Evolutionary conservation across 2,329 filamentous ascomycete species (phyloP).

Genomic region (Simplicillium aogashimaense): DNA sequence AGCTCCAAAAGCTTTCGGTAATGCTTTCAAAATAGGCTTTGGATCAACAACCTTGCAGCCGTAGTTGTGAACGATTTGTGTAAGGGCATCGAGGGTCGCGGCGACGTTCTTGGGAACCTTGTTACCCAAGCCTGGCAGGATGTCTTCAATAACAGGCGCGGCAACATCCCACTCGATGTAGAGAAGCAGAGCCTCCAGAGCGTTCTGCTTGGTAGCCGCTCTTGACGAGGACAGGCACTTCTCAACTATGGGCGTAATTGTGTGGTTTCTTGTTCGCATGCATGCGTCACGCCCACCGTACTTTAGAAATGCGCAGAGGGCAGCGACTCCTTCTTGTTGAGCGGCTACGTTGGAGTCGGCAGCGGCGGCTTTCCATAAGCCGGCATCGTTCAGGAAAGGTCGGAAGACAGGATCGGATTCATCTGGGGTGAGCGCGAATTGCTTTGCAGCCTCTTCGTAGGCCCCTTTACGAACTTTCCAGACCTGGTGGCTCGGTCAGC

Average conservation of each 20-base stretch:
- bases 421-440: constrained; percentile 75
- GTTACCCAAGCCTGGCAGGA: constrained; percentile 72
- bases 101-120: constrained; percentile 86
- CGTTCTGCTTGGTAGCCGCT: constrained; percentile 78
- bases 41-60: constrained; percentile 92
- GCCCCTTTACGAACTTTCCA: constrained; percentile 97
- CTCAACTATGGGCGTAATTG: constrained; percentile 73
- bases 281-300: constrained; percentile 75
- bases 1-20: constrained; percentile 89
- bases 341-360: constrained; percentile 94
- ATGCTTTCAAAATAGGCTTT: constrained; percentile 76
- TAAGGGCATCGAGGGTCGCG: constrained; percentile 63
- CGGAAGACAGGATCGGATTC: constrained; percentile 79
- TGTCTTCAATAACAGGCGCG: constrained; percentile 79
- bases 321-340: constrained; percentile 82
- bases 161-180: constrained; percentile 85
- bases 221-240: constrained; percentile 85
- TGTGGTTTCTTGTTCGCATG: constrained; percentile 64
- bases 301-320: constrained; percentile 86
- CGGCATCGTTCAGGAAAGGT: constrained; percentile 76
- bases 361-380: constrained; percentile 86
- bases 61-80: constrained; percentile 82
- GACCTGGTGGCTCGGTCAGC: constrained; percentile 36
- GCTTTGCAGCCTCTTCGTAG: constrained; percentile 85
- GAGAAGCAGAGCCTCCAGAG: constrained; percentile 76